Evolutionary conservation across 345 rosid species (phyloP).

Genomic region (Eucalyptus tenuipes): DNA sequence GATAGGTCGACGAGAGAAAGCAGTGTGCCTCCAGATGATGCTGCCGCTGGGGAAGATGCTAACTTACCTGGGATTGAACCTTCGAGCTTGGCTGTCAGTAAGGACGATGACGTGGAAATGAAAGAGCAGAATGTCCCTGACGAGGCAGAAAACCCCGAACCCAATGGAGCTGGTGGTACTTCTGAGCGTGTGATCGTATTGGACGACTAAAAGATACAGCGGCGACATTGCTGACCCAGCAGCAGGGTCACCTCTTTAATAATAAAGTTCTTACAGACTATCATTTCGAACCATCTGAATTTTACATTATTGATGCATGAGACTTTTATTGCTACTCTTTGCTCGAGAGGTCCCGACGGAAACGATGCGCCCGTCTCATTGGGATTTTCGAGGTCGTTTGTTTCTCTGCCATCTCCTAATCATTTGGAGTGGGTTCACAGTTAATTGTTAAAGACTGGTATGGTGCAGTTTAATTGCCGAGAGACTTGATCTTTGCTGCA

Average conservation of each 20-base stretch:
- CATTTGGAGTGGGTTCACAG: neutral
- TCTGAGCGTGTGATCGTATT: slow-evolving; percentile 10
- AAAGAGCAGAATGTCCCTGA: neutral
- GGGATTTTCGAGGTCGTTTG: neutral
- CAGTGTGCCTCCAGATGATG: neutral
- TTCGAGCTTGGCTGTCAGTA: neutral
- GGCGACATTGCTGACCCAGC: neutral
- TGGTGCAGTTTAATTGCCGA: neutral
- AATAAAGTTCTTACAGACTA: neutral
- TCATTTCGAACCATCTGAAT: neutral
- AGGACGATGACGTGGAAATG: neutral
- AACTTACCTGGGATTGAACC: neutral
- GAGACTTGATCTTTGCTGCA: neutral
- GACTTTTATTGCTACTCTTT: neutral
- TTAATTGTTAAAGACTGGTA: neutral
- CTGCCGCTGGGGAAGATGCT: neutral
- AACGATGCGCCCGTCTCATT: neutral
- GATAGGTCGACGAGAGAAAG: neutral
- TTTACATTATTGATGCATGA: neutral
- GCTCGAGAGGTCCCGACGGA: neutral
- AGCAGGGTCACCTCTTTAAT: neutral
- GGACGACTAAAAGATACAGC: slow-evolving; percentile 17
- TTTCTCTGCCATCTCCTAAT: neutral
- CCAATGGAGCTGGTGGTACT: neutral
- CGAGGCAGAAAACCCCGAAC: neutral